Evolutionary conservation across 2,329 filamentous ascomycete genomes (phyloP).

Genomic region (Akanthomyces lecanii): DNA sequence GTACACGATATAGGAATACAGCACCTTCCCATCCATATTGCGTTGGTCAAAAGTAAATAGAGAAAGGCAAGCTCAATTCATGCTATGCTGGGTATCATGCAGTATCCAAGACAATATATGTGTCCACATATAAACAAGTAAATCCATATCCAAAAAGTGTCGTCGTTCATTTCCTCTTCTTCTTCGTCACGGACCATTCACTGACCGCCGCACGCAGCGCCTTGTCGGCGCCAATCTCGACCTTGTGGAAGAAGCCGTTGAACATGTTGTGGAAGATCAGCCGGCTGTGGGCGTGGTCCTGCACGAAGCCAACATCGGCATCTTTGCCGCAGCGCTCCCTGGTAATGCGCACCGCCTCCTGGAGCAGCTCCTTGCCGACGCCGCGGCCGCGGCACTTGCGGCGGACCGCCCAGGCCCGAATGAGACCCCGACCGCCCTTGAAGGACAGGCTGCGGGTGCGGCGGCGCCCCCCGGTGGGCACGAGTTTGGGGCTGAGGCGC

Average conservation of each 20-base stretch:
- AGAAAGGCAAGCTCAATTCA: not conserved
- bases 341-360: constrained; percentile 66
- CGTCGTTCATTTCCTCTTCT: constrained; percentile 32
- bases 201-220: constrained; percentile 48
- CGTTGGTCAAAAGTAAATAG: not conserved
- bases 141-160: not conserved
- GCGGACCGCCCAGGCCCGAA: constrained; percentile 79
- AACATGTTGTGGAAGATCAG: constrained; percentile 60
- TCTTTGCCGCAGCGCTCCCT: constrained; percentile 65
- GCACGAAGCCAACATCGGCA: constrained; percentile 66
- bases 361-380: constrained; percentile 66
- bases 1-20: not conserved
- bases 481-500: constrained; percentile 50
- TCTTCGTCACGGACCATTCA: constrained; percentile 44
- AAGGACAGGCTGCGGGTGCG: constrained; percentile 30
- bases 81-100: constrained; percentile 15
- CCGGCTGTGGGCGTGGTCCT: constrained; percentile 70
- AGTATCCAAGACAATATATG: not conserved
- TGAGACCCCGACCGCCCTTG: constrained; percentile 61
- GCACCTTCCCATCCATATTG: not conserved
- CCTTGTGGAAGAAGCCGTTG: constrained; percentile 55
- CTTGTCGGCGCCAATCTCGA: constrained; percentile 54
- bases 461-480: constrained; percentile 24
- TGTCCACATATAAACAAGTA: not conserved
- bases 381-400: constrained; percentile 66